Evolutionary conservation across 2,329 filamentous ascomycete genomes (phyloP).

Genomic region (Dothidotthia symphoricarpi): DNA sequence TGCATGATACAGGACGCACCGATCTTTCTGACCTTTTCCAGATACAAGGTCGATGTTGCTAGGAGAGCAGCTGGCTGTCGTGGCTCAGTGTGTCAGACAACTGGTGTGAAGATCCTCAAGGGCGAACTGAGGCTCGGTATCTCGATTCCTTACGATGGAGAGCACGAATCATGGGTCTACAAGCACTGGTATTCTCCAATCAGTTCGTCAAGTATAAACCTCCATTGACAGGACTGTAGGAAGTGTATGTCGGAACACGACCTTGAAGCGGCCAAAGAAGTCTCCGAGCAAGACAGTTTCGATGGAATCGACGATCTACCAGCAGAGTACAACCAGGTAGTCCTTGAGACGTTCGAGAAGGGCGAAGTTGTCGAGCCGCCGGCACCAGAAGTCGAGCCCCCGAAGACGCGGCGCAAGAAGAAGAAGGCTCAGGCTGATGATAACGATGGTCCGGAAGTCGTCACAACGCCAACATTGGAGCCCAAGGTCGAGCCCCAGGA

Average conservation of each 20-base stretch:
- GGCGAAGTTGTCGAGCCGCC: constrained; percentile 67
- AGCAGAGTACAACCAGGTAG: constrained; percentile 65
- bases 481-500: too few relatives aligned
- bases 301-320: constrained; percentile 75
- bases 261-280: constrained; percentile 60
- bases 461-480: too few relatives aligned
- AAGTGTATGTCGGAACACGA: constrained; percentile 77
- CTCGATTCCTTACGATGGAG: constrained; percentile 21
- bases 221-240: constrained; percentile 52
- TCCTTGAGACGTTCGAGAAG: constrained; percentile 66
- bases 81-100: constrained; percentile 67
- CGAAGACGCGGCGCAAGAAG: constrained; percentile 12
- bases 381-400: constrained; percentile 28
- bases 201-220: constrained; percentile 25
- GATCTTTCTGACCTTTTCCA: background rate
- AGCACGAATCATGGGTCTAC: constrained; percentile 65
- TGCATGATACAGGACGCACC: too few relatives aligned
- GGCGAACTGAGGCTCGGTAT: constrained; percentile 74
- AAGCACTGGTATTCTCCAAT: constrained; percentile 72
- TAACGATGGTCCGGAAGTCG: constrained; percentile 7
- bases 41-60: constrained; percentile 20
- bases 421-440: constrained; percentile 12
- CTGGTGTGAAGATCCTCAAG: constrained; percentile 69
- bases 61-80: constrained; percentile 61
- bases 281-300: constrained; percentile 58